Conservation (phyloP, 345 rosid genomes). For the Brassica cretica region DNA sequence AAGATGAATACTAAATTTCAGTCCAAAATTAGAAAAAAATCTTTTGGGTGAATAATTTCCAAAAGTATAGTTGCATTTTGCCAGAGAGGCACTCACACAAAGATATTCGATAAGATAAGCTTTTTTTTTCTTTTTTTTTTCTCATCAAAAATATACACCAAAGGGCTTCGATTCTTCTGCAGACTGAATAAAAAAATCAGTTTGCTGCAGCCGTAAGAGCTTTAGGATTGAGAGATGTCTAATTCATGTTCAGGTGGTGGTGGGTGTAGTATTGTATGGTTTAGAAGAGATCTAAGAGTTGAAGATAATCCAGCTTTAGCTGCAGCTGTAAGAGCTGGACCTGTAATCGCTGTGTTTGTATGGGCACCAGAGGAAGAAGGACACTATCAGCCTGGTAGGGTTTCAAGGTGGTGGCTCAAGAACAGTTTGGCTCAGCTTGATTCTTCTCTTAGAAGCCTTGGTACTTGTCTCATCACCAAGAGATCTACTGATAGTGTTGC, state of each 20-base stretch:
- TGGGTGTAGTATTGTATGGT: slow-evolving; percentile 92
- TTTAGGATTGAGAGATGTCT: slow-evolving; percentile 50
- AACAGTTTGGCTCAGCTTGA: slow-evolving; percentile 88
- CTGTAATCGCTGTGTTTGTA: slow-evolving; percentile 72
- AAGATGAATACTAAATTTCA: slow-evolving; percentile 4
- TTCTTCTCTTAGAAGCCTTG: slow-evolving; percentile 85
- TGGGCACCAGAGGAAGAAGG: slow-evolving; percentile 99
- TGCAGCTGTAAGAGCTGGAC: slow-evolving; percentile 89
- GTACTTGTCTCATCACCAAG: slow-evolving; percentile 79
- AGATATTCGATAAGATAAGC: slow-evolving; percentile 40
- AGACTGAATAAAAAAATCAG: slow-evolving; percentile 11
- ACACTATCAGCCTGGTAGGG: slow-evolving; percentile 82
- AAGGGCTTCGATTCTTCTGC: slow-evolving; percentile 22
- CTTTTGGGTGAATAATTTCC: slow-evolving; percentile 31
- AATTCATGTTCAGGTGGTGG: slow-evolving; percentile 41
- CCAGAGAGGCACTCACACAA: slow-evolving; percentile 37
- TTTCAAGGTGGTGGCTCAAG: slow-evolving; percentile 99
- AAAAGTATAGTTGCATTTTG: slow-evolving; percentile 36
- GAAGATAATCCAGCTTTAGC: slow-evolving; percentile 95
- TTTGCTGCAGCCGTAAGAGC: not conserved
- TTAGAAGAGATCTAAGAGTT: slow-evolving; percentile 96
- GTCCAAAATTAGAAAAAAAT: slow-evolving; percentile 27
- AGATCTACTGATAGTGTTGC: slow-evolving; percentile 83
- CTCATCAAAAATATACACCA: slow-evolving; percentile 21
- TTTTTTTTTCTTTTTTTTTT: slow-evolving; percentile 17